Conservation (phyloP, 257 asterid species). For the Jacaranda copaia region DNA sequence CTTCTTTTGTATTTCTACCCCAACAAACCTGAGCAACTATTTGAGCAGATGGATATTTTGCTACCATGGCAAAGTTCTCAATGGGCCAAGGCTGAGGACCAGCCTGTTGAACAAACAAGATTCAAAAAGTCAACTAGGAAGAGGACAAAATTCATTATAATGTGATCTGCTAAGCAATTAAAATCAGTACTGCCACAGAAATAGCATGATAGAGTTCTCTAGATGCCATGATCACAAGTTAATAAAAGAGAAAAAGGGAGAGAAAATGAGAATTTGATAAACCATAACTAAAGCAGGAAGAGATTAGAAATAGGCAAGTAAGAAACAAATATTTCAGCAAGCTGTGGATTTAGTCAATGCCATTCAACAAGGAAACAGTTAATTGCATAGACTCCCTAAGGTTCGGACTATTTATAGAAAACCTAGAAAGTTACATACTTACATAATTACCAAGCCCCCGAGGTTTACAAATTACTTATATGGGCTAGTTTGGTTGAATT, state of each 20-base stretch:
- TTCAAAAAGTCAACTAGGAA: slow-evolving; percentile 28
- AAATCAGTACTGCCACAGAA: not conserved
- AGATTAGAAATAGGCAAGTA: too few species aligned
- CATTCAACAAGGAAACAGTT: too few species aligned
- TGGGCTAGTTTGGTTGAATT: too few species aligned
- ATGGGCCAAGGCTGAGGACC: slow-evolving; percentile 99
- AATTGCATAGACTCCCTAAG: too few species aligned
- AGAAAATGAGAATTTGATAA: not conserved
- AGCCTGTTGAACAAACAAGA: slow-evolving; percentile 60
- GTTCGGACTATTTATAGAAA: too few species aligned
- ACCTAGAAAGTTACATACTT: too few species aligned
- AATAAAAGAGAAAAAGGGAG: too few species aligned
- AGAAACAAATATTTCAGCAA: too few species aligned
- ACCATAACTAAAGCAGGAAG: too few species aligned
- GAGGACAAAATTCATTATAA: not conserved
- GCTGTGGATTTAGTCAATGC: too few species aligned
- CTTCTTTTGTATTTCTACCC: not conserved
- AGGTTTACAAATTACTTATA: too few species aligned
- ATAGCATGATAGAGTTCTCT: not conserved
- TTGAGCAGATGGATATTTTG: slow-evolving; percentile 91
- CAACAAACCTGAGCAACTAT: slow-evolving; percentile 78
- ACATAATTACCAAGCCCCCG: too few species aligned
- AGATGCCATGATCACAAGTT: not conserved
- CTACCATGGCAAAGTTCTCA: slow-evolving; percentile 80
- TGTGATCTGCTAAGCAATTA: not conserved